Evolutionary conservation across 75 land plant genomes (phyloP).

Genomic region (Sequoia sempervirens): DNA sequence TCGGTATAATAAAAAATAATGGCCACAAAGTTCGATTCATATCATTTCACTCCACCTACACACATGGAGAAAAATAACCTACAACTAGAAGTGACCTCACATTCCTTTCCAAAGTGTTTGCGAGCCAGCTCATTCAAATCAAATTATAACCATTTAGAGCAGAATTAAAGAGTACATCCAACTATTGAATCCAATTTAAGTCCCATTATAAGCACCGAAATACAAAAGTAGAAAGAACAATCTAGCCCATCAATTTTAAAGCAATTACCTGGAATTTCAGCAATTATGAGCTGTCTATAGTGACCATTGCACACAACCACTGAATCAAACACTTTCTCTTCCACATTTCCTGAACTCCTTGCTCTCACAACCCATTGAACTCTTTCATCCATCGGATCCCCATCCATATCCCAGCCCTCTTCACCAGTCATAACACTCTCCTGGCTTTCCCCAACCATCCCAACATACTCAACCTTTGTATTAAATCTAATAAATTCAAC

Average conservation of each 20-base stretch:
- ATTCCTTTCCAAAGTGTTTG: background rate
- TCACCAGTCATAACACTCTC: background rate
- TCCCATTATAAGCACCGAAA: background rate
- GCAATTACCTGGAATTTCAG: constrained; percentile 61
- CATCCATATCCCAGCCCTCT: background rate
- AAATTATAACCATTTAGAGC: background rate
- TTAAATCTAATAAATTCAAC: constrained; percentile 35
- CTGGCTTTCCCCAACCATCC: constrained; percentile 14
- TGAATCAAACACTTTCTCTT: constrained; percentile 77
- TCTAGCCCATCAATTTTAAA: background rate
- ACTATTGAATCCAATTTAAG: background rate
- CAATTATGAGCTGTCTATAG: constrained; percentile 70
- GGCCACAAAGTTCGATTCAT: background rate
- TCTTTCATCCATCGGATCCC: constrained; percentile 10
- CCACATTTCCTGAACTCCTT: background rate
- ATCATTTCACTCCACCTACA: background rate
- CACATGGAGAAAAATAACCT: background rate
- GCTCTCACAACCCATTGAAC: constrained; percentile 46
- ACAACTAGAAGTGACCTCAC: background rate
- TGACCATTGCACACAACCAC: constrained; percentile 88
- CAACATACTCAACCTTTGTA: constrained; percentile 38
- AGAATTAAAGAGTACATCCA: background rate
- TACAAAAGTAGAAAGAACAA: background rate
- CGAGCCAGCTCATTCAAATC: background rate
- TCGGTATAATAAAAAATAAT: background rate